phyloP scores from a whole-genome alignment of 768 basidiomycete genomes.

The Termitomyces sp. region DNA sequence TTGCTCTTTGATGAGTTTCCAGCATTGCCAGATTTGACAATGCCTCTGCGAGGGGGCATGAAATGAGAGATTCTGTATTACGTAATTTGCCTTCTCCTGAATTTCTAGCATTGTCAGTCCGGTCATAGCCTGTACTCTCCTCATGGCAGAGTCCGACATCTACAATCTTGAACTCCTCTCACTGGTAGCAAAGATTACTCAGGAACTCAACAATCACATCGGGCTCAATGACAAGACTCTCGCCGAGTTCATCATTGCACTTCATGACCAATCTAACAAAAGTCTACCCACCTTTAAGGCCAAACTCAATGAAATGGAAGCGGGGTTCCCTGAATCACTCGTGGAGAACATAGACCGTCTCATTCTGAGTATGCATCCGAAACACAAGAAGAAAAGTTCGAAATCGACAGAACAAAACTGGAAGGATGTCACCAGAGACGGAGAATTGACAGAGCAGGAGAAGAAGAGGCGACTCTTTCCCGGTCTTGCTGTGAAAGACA shows the following conservation, averaged over 20 bases:
- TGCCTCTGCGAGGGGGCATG: constrained; percentile 70
- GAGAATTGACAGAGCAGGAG: constrained; percentile 54
- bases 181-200: constrained; percentile 84
- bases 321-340: constrained; percentile 86
- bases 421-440: constrained; percentile 26
- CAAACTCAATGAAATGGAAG: constrained; percentile 71
- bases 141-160: constrained; percentile 70
- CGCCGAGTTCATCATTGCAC: constrained; percentile 90
- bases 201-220: constrained; percentile 87
- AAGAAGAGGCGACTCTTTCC: constrained; percentile 86
- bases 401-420: constrained; percentile 32
- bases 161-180: constrained; percentile 93
- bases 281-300: constrained; percentile 76
- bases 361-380: constrained; percentile 92
- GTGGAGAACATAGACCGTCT: constrained; percentile 92
- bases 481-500: constrained; percentile 78
- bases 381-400: constrained; percentile 76
- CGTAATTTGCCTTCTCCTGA: constrained; percentile 2
- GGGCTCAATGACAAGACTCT: constrained; percentile 86
- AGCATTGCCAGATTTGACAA: constrained; percentile 87
- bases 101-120: background rate
- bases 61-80: constrained; percentile 3
- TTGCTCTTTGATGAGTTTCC: constrained; percentile 71
- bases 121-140: constrained; percentile 1
- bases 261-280: constrained; percentile 78